These are phyloP conservation scores for Epichloe gansuensis DNA, from an alignment of 2,329 filamentous ascomycete genomes.

Conservation along the genomic window DNA sequence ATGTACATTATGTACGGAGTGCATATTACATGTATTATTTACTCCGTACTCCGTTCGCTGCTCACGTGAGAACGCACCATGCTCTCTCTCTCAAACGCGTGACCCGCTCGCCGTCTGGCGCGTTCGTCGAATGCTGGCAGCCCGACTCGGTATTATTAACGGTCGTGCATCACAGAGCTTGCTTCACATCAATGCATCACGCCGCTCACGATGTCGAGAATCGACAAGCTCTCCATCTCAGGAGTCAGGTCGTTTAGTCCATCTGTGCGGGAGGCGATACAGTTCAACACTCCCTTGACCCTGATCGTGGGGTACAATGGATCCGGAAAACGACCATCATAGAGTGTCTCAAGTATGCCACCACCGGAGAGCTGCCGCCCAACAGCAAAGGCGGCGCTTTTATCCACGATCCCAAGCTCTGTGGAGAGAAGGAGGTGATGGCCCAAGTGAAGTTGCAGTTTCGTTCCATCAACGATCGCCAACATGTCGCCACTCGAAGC, in stretches of 20 bases:
- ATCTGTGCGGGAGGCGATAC: conserved; percentile 60
- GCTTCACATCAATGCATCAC: conserved; percentile 7
- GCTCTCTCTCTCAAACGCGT: no score
- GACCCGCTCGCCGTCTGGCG: not conserved
- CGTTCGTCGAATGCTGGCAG: not conserved
- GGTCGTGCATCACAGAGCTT: not conserved
- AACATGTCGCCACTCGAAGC: conserved; percentile 73
- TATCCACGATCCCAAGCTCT: conserved; percentile 92
- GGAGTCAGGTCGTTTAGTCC: conserved; percentile 81
- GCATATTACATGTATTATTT: no score
- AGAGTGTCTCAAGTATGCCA: conserved; percentile 96
- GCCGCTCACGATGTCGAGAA: conserved; percentile 50
- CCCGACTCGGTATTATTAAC: no score
- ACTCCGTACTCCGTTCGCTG: no score
- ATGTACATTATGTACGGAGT: no score
- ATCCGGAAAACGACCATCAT: conserved; percentile 97
- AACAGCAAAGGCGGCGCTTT: conserved; percentile 88
- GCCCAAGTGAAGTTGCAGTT: conserved; percentile 90
- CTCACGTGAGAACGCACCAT: no score
- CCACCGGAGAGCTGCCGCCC: conserved; percentile 83
- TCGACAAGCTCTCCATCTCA: conserved; percentile 79
- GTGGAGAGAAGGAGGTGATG: conserved; percentile 75
- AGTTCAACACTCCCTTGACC: conserved; percentile 83
- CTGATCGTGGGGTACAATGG: conserved; percentile 96
- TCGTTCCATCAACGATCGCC: conserved; percentile 61